Percentiles rank a stretch among this genome's conserved stretches.
Conservation (phyloP, 352 stramenopile genomes). For the Hyaloperonospora brassicae region DNA sequence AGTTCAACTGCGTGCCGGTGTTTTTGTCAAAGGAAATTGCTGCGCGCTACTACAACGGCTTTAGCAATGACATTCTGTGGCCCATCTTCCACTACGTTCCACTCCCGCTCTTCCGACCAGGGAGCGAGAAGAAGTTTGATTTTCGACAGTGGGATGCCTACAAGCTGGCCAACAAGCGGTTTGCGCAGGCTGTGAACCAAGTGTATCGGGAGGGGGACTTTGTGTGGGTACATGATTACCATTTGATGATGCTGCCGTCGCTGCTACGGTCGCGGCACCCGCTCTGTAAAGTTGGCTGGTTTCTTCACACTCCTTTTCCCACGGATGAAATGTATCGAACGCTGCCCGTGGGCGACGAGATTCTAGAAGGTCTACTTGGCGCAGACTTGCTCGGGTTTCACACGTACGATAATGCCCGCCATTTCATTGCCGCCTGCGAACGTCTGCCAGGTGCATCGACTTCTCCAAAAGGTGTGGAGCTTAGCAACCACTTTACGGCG, state of each 20-base stretch:
- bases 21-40: constrained; percentile 86
- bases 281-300: constrained; percentile 76
- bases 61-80: constrained; percentile 89
- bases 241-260: constrained; percentile 81
- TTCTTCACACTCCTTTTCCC: constrained; percentile 84
- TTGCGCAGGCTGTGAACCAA: constrained; percentile 71
- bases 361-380: constrained; percentile 70
- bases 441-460: constrained; percentile 65
- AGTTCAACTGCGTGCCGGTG: constrained; percentile 87
- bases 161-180: constrained; percentile 77
- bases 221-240: constrained; percentile 88
- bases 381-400: constrained; percentile 82
- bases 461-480: constrained; percentile 76
- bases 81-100: constrained; percentile 89
- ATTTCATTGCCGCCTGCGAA: constrained; percentile 73
- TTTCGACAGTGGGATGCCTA: constrained; percentile 84
- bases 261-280: constrained; percentile 67
- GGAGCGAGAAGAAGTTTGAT: constrained; percentile 88
- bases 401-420: constrained; percentile 82
- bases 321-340: constrained; percentile 82
- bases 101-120: constrained; percentile 79
- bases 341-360: constrained; percentile 68
- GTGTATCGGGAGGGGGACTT: constrained; percentile 76
- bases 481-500: constrained; percentile 67
- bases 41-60: constrained; percentile 88